Percentiles rank a stretch among this genome's conserved stretches.
These are phyloP conservation scores for Apophysomyces ossiformis DNA, from an alignment of 371 early-diverging fungal genomes.

Conservation along the genomic window DNA sequence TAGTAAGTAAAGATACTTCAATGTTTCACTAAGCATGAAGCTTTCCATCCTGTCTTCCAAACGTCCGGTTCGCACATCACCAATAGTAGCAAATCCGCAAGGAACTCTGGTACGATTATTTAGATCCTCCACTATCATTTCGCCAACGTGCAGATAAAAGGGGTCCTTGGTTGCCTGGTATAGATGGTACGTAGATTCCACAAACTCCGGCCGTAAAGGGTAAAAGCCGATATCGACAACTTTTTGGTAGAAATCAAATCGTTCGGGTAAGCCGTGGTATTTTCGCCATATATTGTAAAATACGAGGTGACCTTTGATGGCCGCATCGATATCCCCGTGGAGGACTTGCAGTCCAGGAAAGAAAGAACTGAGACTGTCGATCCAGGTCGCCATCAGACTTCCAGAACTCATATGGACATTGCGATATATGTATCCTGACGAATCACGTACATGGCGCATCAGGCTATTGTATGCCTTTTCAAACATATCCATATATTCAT, in stretches of 20 bases:
- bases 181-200: conserved; percentile 92
- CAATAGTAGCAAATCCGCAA: conserved; percentile 88
- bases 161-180: conserved; percentile 91
- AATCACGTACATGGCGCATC: conserved; percentile 66
- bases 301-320: conserved; percentile 80
- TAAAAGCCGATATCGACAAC: conserved; percentile 72
- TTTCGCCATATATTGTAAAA: conserved; percentile 87
- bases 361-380: conserved; percentile 92
- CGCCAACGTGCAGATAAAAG: conserved; percentile 90
- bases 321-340: conserved; percentile 83
- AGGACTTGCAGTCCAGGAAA: conserved; percentile 90
- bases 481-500: conserved; percentile 77
- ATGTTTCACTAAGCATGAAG: conserved; percentile 92
- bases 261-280: conserved; percentile 87
- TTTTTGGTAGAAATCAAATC: conserved; percentile 75
- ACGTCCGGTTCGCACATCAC: conserved; percentile 65
- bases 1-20: conserved; percentile 91
- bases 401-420: conserved; percentile 85
- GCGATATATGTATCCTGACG: conserved; percentile 78
- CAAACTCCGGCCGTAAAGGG: conserved; percentile 92
- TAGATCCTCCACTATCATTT: conserved; percentile 82
- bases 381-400: conserved; percentile 73
- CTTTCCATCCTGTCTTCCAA: conserved; percentile 93
- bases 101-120: conserved; percentile 69
- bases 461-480: conserved; percentile 80